phyloP scores from a whole-genome alignment of 2,329 filamentous ascomycete genomes.

The Sporothrix schenckii region DNA sequence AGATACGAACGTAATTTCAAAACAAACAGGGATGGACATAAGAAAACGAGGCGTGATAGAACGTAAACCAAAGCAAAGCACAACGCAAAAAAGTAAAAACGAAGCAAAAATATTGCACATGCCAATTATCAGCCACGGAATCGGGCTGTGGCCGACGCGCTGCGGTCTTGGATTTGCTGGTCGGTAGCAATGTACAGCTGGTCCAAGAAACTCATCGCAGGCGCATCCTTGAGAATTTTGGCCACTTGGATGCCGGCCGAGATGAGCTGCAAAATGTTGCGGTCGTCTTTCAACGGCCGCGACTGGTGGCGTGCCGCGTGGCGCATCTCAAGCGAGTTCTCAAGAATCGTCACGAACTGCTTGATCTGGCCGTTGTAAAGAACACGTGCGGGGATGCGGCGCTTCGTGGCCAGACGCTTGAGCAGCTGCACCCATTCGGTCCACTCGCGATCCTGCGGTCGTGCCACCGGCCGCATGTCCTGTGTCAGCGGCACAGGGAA shows the following conservation, averaged over 20 bases:
- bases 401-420: constrained; percentile 82
- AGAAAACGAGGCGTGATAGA: background rate
- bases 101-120: background rate
- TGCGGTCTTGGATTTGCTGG: constrained; percentile 72
- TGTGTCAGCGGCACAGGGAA: constrained; percentile 83
- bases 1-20: too few relatives aligned
- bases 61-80: background rate
- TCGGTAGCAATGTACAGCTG: constrained; percentile 81
- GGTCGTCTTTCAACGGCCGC: constrained; percentile 81
- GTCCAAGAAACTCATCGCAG: constrained; percentile 81
- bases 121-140: constrained; percentile 41
- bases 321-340: constrained; percentile 86
- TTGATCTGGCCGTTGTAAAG: constrained; percentile 90
- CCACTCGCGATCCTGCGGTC: constrained; percentile 80
- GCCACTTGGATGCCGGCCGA: constrained; percentile 85
- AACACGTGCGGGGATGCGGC: constrained; percentile 79
- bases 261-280: constrained; percentile 84
- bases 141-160: constrained; percentile 48
- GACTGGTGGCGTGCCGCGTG: constrained; percentile 83
- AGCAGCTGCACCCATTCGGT: constrained; percentile 89
- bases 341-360: constrained; percentile 83
- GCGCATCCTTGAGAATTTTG: constrained; percentile 81
- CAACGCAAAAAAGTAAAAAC: background rate
- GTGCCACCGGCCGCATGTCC: constrained; percentile 76
- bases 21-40: background rate